Evolutionary conservation across 768 basidiomycete species (phyloP).

Genomic region (Cystobasidium tubakii): DNA sequence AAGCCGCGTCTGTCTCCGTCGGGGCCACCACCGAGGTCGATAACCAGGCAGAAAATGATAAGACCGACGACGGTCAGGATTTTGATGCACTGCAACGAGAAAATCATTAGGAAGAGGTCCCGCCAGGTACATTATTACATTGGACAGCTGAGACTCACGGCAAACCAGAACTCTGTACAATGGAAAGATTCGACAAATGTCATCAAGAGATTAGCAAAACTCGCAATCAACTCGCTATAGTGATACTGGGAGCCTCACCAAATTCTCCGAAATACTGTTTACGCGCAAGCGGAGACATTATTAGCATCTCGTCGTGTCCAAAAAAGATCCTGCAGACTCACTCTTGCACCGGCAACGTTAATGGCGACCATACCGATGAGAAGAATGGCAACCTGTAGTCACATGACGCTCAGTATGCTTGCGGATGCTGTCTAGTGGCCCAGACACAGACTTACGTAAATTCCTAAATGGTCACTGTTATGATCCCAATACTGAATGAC

Average conservation of each 20-base stretch:
- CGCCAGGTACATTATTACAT: too few relatives aligned
- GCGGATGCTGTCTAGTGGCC: too few relatives aligned
- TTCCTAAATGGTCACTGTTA: slow-evolving; percentile 52
- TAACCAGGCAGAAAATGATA: slow-evolving; percentile 55
- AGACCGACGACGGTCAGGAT: slow-evolving; percentile 49
- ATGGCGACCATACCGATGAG: slow-evolving; percentile 58
- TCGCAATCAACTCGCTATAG: slow-evolving; percentile 54
- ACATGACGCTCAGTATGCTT: too few relatives aligned
- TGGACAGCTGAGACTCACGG: slow-evolving; percentile 38
- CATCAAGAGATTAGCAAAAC: not conserved
- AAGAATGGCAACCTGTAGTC: slow-evolving; percentile 52
- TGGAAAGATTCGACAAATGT: slow-evolving; percentile 42
- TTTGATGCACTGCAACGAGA: slow-evolving; percentile 41
- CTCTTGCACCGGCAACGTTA: slow-evolving; percentile 55
- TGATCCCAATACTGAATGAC: slow-evolving; percentile 45
- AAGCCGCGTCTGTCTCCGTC: slow-evolving; percentile 57
- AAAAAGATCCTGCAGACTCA: too few relatives aligned
- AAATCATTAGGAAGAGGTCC: too few relatives aligned
- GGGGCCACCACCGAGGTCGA: slow-evolving; percentile 60
- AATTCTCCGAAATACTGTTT: slow-evolving; percentile 44
- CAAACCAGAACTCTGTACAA: slow-evolving; percentile 45
- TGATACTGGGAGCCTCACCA: slow-evolving; percentile 65
- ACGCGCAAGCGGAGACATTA: too few relatives aligned
- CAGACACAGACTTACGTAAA: slow-evolving; percentile 38
- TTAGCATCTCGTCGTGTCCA: too few relatives aligned